These are phyloP conservation scores for Aureoboletus auriporus DNA, from an alignment of 768 basidiomycete species.

Conservation along the genomic window DNA sequence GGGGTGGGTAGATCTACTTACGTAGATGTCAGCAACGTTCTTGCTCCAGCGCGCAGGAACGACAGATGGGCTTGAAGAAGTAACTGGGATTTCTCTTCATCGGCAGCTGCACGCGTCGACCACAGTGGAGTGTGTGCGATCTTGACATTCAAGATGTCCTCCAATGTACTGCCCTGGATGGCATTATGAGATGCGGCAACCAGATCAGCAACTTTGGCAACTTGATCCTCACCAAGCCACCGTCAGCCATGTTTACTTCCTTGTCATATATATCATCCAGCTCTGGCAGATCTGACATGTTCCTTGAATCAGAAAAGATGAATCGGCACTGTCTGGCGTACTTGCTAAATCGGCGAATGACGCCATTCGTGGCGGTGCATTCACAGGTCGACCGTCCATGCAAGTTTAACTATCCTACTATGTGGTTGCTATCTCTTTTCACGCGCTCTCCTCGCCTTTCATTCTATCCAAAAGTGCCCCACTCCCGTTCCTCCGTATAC, in stretches of 20 bases:
- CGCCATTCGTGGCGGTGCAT: slow-evolving; percentile 4
- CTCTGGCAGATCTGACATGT: background rate
- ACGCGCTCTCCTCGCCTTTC: slow-evolving; percentile 17
- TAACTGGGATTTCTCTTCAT: slow-evolving; percentile 40
- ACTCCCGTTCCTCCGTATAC: slow-evolving; percentile 14
- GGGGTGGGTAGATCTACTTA: slow-evolving; percentile 26
- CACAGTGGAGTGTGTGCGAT: slow-evolving; percentile 59
- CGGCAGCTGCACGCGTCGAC: slow-evolving; percentile 61
- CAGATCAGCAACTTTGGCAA: background rate
- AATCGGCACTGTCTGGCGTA: no score
- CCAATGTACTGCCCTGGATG: slow-evolving; percentile 58
- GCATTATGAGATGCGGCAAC: background rate
- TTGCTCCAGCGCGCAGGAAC: slow-evolving; percentile 64
- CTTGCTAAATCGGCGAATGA: background rate
- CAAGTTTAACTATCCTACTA: slow-evolving; percentile 11
- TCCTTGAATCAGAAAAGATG: background rate
- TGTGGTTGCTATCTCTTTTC: slow-evolving; percentile 24
- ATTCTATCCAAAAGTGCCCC: slow-evolving; percentile 35
- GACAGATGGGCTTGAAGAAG: slow-evolving; percentile 57
- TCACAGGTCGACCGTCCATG: no score
- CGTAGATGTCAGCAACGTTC: slow-evolving; percentile 68
- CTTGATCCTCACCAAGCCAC: slow-evolving; percentile 39
- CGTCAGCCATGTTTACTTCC: slow-evolving; percentile 35
- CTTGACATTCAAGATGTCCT: slow-evolving; percentile 44
- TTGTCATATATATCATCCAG: slow-evolving; percentile 12